A percentile compares a stretch with the other conserved stretches of the same genome.
Conservation (phyloP, 2,329 filamentous ascomycete genomes). For the Meredithiella fracta region DNA sequence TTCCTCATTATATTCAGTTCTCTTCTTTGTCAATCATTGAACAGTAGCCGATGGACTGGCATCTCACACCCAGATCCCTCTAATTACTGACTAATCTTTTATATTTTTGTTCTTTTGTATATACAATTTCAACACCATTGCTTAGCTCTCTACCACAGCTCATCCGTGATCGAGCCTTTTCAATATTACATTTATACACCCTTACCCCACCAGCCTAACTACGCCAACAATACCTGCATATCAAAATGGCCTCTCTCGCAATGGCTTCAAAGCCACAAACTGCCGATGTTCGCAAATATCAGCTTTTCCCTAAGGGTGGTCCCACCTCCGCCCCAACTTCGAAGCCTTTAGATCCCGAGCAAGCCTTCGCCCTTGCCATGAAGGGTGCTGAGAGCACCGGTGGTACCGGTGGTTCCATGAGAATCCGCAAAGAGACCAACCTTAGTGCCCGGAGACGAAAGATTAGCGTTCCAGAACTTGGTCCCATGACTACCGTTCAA, state of each 20-base stretch:
- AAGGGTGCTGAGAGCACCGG: constrained; percentile 28
- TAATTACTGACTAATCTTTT: neutral
- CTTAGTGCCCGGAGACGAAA: constrained; percentile 43
- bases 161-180: neutral
- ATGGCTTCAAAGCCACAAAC: neutral
- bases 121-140: too few relatives aligned
- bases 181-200: neutral
- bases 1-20: neutral
- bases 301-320: constrained; percentile 40
- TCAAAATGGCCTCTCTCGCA: neutral
- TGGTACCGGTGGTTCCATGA: constrained; percentile 26
- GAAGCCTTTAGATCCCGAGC: constrained; percentile 35
- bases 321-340: constrained; percentile 18
- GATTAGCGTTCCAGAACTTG: constrained; percentile 46
- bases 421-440: constrained; percentile 40
- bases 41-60: neutral
- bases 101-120: neutral
- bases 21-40: constrained; percentile 4
- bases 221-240: neutral
- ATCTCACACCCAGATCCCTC: neutral
- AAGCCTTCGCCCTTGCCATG: constrained; percentile 30
- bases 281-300: constrained; percentile 33
- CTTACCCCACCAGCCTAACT: neutral
- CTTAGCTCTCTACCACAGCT: neutral
- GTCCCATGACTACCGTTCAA: constrained; percentile 52